phyloP scores from a whole-genome alignment of 176 grass and related monocot genomes.

The Secale cereale region DNA sequence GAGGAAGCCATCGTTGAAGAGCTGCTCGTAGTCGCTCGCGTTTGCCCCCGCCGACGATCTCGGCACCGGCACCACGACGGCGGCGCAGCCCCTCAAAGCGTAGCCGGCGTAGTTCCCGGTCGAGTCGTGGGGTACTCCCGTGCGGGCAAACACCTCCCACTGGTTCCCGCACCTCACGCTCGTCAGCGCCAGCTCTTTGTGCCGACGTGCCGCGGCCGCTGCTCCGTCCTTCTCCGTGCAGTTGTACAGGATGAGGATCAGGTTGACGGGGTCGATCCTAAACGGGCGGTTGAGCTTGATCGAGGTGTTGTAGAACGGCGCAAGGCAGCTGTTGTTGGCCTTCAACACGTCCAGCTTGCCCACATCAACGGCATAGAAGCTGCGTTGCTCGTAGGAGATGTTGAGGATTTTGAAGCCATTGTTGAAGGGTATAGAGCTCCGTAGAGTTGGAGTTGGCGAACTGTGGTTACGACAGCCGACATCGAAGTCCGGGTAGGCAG shows the following conservation, averaged over 20 bases:
- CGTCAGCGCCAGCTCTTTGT: not conserved
- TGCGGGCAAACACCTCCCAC: not conserved
- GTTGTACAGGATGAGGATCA: not conserved
- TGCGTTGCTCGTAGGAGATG: constrained; percentile 25
- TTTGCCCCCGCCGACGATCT: accelerated
- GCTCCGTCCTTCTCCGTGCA: not conserved
- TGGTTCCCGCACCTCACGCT: not conserved
- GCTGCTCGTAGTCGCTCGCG: not conserved
- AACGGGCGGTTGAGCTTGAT: not conserved
- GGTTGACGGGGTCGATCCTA: not conserved
- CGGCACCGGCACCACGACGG: not conserved
- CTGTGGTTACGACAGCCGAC: not conserved
- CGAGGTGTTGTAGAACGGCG: not conserved
- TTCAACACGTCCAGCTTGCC: not conserved
- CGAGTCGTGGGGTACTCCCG: not conserved
- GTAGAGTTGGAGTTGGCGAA: accelerated
- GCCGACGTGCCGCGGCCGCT: accelerated
- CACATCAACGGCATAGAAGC: not conserved
- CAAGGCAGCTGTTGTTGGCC: not conserved
- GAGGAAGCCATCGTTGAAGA: not conserved
- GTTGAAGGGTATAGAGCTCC: not conserved
- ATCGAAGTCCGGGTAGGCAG: no score
- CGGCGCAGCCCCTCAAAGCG: not conserved
- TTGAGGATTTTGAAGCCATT: not conserved
- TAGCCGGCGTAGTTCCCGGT: accelerated